These are phyloP conservation scores for Phaeomoniella chlamydospora DNA, from an alignment of 2,329 filamentous ascomycete species.

Conservation along the genomic window DNA sequence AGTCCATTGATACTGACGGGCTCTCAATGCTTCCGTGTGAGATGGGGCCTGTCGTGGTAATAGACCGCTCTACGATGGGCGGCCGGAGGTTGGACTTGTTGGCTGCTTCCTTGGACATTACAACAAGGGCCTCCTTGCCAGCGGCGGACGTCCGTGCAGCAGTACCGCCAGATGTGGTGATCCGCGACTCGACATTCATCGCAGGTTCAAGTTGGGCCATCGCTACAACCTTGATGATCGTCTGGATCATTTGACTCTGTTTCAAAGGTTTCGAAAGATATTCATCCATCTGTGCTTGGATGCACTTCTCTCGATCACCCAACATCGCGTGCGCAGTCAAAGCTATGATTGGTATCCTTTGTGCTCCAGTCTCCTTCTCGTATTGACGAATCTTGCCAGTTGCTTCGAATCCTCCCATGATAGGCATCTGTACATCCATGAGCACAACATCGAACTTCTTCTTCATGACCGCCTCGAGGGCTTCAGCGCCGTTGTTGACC, in stretches of 20 bases:
- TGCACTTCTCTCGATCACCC: conserved; percentile 93
- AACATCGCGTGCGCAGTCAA: conserved; percentile 97
- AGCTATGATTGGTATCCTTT: conserved; percentile 87
- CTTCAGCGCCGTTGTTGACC: conserved; percentile 87
- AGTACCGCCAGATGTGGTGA: neutral
- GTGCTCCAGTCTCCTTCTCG: conserved; percentile 58
- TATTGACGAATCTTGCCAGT: conserved; percentile 94
- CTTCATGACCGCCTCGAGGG: conserved; percentile 84
- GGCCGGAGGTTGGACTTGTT: conserved; percentile 34
- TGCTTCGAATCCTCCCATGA: conserved; percentile 97
- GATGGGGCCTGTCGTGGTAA: conserved; percentile 53
- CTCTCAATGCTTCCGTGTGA: conserved; percentile 43
- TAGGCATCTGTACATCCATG: conserved; percentile 99
- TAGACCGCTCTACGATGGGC: conserved; percentile 45
- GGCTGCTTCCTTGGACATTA: conserved; percentile 4
- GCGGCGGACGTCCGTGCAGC: neutral
- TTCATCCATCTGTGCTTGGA: conserved; percentile 98
- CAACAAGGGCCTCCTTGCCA: neutral
- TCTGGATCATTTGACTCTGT: conserved; percentile 94
- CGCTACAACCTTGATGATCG: conserved; percentile 90
- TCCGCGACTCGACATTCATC: neutral
- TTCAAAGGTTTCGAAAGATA: conserved; percentile 94
- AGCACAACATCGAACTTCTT: conserved; percentile 92
- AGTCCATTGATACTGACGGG: conserved; percentile 45
- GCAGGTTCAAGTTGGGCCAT: neutral